Evolutionary conservation across 1,139 yeast genomes (phyloP).

Genomic region (Kodamaea derodonti): DNA sequence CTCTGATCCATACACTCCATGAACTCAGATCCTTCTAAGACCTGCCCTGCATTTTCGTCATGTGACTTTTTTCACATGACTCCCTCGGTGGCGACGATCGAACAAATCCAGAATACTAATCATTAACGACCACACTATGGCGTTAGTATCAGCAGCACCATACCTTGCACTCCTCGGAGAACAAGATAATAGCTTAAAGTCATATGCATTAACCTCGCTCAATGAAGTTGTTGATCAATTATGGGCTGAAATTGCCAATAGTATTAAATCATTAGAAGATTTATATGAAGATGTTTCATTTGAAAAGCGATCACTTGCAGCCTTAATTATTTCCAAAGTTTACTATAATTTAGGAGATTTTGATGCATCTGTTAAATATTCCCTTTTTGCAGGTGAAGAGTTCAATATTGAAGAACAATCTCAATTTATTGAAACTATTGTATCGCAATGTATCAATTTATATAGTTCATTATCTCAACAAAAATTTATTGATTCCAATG

Average conservation of each 20-base stretch:
- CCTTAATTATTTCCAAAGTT: constrained; percentile 87
- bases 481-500: constrained; percentile 39
- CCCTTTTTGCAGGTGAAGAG: constrained; percentile 77
- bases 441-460: constrained; percentile 84
- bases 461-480: constrained; percentile 66
- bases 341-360: constrained; percentile 95
- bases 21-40: too few relatives aligned
- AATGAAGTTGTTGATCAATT: constrained; percentile 82
- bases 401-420: constrained; percentile 71
- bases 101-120: not conserved
- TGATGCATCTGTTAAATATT: constrained; percentile 84
- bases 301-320: constrained; percentile 78
- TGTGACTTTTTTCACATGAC: not conserved
- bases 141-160: constrained; percentile 79
- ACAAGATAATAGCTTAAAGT: constrained; percentile 70
- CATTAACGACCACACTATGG: constrained; percentile 36
- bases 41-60: not conserved
- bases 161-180: constrained; percentile 85
- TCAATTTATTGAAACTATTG: constrained; percentile 92
- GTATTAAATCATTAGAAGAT: constrained; percentile 81
- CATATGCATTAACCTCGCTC: constrained; percentile 80
- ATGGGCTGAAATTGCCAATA: constrained; percentile 98
- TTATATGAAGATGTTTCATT: constrained; percentile 81
- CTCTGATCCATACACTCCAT: too few relatives aligned
- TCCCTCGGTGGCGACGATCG: not conserved